Base-by-base conservation (phyloP, 352 stramenopile species). In the Pythium rishiriense region DNA sequence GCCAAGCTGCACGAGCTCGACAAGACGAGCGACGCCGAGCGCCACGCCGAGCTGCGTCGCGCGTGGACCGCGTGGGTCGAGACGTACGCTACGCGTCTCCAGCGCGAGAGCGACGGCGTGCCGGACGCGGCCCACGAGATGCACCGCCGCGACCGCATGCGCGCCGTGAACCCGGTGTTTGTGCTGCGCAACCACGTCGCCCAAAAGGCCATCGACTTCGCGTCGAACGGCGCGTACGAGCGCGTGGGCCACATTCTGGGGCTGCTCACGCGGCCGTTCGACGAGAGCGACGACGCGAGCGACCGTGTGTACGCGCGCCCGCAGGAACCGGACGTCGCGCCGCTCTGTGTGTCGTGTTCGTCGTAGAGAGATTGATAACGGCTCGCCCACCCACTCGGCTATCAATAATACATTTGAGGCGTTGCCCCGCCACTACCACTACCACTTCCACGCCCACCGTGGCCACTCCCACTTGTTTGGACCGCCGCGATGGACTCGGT, bases 121-220 rank as follows among this genome's bases (percentile, higher is more conserved):
- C 68, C 54, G 22, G 75, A 84, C 61, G 54, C 29, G 5, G 73
- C 69, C 17, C 52, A 69, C 43, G 73, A 76, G 24, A 52, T 74
- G 37, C 73, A 78, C 47, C 82, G 82, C 29, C 66, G 67, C 25
- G 35, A 62, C 4, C 59, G 48, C 1, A 96, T 97, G 88, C 66
- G 74, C 19, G 39, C 57, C 2, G 75, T 83, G 7, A 97, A 97
- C 58, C 89, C 90, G 1, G 69, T 87, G 58, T 97, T 90, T 58
- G 79, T 97, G 9, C 66, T 97, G 24, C 87, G 90, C 42, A 97
- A 97, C 70, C 88, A 96, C 53, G 83, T 96, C n/a, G 87, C 83
- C 33, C 91, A 98, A 72, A 77, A 75, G 43, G 87, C 87, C 12
- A 97, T 98, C 24, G 84, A 96, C 21, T 77, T 77, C 24, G 91